Evolutionary conservation across 2,329 filamentous ascomycete genomes (phyloP), one percentile per base, ranked within the genome.

Genomic region (Botrytis medusae): DNA sequence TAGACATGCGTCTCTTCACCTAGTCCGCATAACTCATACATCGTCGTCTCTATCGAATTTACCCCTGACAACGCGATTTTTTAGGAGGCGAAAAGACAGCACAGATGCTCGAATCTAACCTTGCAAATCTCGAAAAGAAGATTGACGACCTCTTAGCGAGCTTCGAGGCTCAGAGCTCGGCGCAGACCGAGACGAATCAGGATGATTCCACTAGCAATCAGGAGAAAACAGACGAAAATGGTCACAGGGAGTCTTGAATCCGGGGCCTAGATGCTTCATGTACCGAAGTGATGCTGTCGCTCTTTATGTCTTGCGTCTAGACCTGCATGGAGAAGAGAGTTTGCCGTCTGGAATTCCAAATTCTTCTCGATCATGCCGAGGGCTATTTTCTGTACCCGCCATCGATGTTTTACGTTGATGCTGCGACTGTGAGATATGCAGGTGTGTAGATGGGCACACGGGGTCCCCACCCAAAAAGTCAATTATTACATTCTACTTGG

Each of bases 141-240:
- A 83, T 90, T n/a, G 87, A 89, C 74, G 84, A 83, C 74, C 82
- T 90, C 34, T 82, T 90, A 34, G 85, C 85, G 25, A 84, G 84
- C 37, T 81, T 88, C 67, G 87, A 86, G 72, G 74, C 76, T 12
- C 75, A 77, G 42, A 71, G 76, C 57, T 72, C 72, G 42, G 54
- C 29, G 32, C 40, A n/a, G 54, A 14, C 29, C 16, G 29, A 37
- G 32, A 4, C 40, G 4, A 48, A 10, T 54, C 25, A 12, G 29
- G 29, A 62, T 63, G 65, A 18, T 12, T 3, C 65, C 37, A 63
- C 40, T 22, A 16, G 68, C 20, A n/a, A 60, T 20, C 14, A 37
- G 65, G 65, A 59, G 54, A 51, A 57, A 57, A 32, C 9, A 57
- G n/a, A 9, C 48, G 37, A 44, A n/a, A 25, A 12, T 57, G 34